These are phyloP conservation scores for Lasiodiplodia hormozganensis DNA, from an alignment of 2,329 filamentous ascomycete genomes.

Conservation along the genomic window DNA sequence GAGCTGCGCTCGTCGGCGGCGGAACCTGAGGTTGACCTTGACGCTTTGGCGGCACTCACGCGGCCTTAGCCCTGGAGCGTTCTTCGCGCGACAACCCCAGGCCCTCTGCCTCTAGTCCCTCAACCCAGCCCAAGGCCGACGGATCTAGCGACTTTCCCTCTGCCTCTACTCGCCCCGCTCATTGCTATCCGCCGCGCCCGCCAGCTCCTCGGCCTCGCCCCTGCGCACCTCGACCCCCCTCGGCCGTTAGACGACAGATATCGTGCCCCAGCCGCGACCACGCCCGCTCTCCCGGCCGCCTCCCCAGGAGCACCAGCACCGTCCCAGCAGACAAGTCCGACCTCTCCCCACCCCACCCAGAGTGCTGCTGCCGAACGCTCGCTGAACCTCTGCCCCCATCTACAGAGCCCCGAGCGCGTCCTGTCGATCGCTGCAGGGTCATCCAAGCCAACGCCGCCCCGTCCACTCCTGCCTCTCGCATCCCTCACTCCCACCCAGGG, in stretches of 20 bases:
- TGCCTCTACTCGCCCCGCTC: constrained; percentile 3
- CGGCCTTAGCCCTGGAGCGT: constrained; percentile 27
- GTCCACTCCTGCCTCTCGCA: constrained; percentile 21
- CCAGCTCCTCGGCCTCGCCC: constrained; percentile 14
- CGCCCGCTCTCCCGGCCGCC: constrained; percentile 27
- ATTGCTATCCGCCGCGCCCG: constrained; percentile 18
- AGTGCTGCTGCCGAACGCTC: constrained; percentile 7
- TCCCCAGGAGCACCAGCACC: constrained; percentile 22
- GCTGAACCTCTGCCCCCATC: constrained; percentile 3
- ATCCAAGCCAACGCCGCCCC: constrained; percentile 21
- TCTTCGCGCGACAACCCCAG: constrained; percentile 27
- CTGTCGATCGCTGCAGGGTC: constrained; percentile 26
- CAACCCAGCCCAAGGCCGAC: constrained; percentile 22
- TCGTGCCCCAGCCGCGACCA: constrained; percentile 21
- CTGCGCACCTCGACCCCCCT: constrained; percentile 20
- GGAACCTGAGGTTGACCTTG: constrained; percentile 13
- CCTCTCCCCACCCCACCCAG: not conserved
- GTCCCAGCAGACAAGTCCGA: not conserved
- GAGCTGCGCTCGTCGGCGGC: constrained; percentile 8
- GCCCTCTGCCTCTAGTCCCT: constrained; percentile 24
- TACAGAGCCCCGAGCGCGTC: constrained; percentile 18
- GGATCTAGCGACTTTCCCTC: constrained; percentile 12
- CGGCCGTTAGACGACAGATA: constrained; percentile 28
- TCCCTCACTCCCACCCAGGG: constrained; percentile 24
- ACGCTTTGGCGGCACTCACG: constrained; percentile 28